Percentiles rank a stretch among this genome's conserved stretches.
Evolutionary conservation across 1,284 basidiomycete genomes (phyloP).

Genomic region (Apiotrichum mycotoxinovorans): DNA sequence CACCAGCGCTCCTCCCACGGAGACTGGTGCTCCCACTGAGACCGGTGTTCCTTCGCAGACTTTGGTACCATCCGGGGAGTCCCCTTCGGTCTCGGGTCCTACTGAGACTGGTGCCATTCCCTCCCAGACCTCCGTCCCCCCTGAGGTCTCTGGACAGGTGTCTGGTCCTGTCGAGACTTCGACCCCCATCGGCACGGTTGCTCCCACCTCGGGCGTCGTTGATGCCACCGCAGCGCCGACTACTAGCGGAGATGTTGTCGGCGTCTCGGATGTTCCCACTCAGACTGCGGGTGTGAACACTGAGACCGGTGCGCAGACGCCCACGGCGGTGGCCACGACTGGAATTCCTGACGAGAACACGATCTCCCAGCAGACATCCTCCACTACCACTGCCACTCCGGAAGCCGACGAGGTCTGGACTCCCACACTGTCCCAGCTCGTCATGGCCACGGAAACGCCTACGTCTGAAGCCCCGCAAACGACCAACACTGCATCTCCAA

Average conservation of each 20-base stretch:
- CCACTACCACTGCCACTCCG: no score
- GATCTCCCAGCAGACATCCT: not conserved
- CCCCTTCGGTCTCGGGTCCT: no score
- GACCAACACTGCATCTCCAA: not conserved
- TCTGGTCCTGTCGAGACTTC: no score
- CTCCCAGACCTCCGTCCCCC: no score
- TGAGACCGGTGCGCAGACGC: not conserved
- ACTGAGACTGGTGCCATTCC: not conserved
- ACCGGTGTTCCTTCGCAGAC: not conserved
- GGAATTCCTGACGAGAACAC: not conserved
- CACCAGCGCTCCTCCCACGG: not conserved
- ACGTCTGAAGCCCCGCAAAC: not conserved
- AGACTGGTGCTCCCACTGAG: not conserved
- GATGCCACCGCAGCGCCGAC: no score
- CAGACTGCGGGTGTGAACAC: no score
- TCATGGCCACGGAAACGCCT: slow-evolving; percentile 30
- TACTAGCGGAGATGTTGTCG: no score
- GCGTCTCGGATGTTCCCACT: no score
- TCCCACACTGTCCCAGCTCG: slow-evolving; percentile 52
- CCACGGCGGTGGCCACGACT: not conserved
- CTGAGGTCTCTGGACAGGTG: no score
- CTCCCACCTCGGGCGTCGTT: no score
- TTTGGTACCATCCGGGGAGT: no score
- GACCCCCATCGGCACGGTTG: no score
- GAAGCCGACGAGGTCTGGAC: slow-evolving; percentile 55